These are phyloP conservation scores for Beauveria varroae DNA, from an alignment of 2,329 filamentous ascomycete genomes.

Conservation along the genomic window DNA sequence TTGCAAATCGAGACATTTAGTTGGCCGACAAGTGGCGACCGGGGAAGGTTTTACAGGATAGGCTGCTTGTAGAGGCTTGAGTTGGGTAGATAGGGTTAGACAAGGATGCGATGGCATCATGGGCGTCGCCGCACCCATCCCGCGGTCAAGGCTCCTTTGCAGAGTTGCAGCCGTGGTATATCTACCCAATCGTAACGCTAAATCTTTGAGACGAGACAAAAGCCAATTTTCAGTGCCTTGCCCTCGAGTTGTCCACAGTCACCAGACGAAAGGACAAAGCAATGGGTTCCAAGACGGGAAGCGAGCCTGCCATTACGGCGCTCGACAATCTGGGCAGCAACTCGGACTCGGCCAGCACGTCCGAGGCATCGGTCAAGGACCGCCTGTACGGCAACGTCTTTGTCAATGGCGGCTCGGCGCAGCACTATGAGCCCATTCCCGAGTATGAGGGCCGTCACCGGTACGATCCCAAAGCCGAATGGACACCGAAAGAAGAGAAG, in stretches of 20 bases:
- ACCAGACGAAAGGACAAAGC: not conserved
- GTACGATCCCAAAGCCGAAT: conserved; percentile 49
- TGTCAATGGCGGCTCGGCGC: not conserved
- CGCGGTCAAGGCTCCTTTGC: not conserved
- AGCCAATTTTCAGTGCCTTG: not conserved
- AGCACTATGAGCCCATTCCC: conserved; percentile 42
- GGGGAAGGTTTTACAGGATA: not conserved
- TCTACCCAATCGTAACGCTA: not conserved
- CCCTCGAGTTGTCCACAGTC: too few species aligned
- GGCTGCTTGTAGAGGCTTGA: not conserved
- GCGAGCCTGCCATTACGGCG: not conserved
- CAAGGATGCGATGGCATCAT: conserved; percentile 8
- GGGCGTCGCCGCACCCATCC: not conserved
- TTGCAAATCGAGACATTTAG: not conserved
- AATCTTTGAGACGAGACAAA: not conserved
- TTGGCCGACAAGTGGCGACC: not conserved
- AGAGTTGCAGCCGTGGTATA: not conserved
- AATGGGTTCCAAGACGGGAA: not conserved
- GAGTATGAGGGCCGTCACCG: conserved; percentile 51
- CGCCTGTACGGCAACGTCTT: not conserved
- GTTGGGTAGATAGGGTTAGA: not conserved
- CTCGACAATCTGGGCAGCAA: not conserved
- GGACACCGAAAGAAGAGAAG: conserved; percentile 49
- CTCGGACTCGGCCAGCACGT: conserved; percentile 6
- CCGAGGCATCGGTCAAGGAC: not conserved